Percentiles rank a stretch among this genome's conserved stretches.
These are phyloP conservation scores for Saccharomycopsis javanensis DNA, from an alignment of 805 yeast genomes.

Conservation along the genomic window DNA sequence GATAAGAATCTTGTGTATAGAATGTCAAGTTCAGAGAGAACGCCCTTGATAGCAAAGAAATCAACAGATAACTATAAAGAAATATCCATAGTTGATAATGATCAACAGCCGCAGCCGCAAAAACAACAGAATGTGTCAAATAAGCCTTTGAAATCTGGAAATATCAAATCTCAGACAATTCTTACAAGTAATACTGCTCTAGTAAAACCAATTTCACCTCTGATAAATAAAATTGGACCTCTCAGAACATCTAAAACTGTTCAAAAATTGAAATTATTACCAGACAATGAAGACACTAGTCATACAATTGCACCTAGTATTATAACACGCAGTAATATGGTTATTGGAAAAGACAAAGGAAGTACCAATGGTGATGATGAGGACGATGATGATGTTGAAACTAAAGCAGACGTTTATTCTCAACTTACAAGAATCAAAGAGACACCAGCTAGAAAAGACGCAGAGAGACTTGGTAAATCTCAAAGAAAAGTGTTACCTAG, in stretches of 20 bases:
- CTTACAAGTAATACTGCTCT: neutral
- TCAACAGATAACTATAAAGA: neutral
- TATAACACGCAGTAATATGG: neutral
- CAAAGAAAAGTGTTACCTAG: slow-evolving; percentile 75
- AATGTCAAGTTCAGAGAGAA: neutral
- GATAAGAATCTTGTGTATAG: neutral
- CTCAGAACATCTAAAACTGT: slow-evolving; percentile 69
- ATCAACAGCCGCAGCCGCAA: neutral
- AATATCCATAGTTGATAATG: neutral
- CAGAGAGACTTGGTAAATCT: slow-evolving; percentile 78
- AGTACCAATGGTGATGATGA: slow-evolving; percentile 21
- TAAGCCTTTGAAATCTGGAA: neutral
- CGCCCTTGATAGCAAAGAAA: neutral
- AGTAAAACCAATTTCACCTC: neutral
- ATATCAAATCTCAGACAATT: neutral
- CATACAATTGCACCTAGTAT: neutral
- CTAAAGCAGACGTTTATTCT: slow-evolving; percentile 57
- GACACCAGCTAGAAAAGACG: slow-evolving; percentile 83
- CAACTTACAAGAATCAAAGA: slow-evolving; percentile 80
- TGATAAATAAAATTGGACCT: slow-evolving; percentile 43
- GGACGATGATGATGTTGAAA: slow-evolving; percentile 26
- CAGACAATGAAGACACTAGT: slow-evolving; percentile 30
- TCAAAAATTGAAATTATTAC: slow-evolving; percentile 62
- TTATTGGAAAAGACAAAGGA: slow-evolving; percentile 28
- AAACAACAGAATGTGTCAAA: neutral